Base-by-base conservation (phyloP, 139 green algal species). In the Edaphochlamys debaryana region DNA sequence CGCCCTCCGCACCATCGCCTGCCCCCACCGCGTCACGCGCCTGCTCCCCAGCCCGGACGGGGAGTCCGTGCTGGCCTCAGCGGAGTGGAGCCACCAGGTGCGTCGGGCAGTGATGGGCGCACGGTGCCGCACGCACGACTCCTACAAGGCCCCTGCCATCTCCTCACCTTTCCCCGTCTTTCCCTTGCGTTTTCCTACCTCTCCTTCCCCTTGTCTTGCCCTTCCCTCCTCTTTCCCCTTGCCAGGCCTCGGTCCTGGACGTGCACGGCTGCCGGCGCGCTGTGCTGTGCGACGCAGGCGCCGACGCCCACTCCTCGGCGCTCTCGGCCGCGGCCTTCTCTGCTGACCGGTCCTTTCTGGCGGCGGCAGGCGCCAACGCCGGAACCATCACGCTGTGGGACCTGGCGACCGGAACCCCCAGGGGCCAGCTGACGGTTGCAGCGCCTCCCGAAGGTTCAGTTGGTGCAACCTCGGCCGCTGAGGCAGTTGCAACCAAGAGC, bases 351-450 rank as follows among this genome's bases (percentile, higher is more conserved):
- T 42, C 38, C 32, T 29, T 82, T 9, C n/a, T 82, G 0, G 76
- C 63, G 34, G 45, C 76, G 32, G 76, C 63, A 32, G 76, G 76
- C 4, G 34, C 63, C 22, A 15, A 27, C 23, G 40, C 76, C 2
- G 76, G 76, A 23, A 41, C n/a, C 23, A 22, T 82, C 7, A 66
- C 63, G n/a, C 76, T 82, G 76, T 82, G 76, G 76, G 76, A 82
- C 76, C 34, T 36, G 4, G 50, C 62, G 42, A 82, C 76, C 15
- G 76, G 76, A n/a, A 63, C 42, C 20, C 63, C 32, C 5, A 34
- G 45, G 4, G 22, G 9, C 11, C 45, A 54, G 45, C 45, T 54
- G n/a, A n/a, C n/a, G n/a, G n/a, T n/a, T n/a, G n/a, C n/a, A n/a
- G n/a, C n/a, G n/a, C n/a, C n/a, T n/a, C n/a, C n/a, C n/a, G n/a